phyloP scores from a whole-genome alignment of 345 rosid species.

The Murraya paniculata region DNA sequence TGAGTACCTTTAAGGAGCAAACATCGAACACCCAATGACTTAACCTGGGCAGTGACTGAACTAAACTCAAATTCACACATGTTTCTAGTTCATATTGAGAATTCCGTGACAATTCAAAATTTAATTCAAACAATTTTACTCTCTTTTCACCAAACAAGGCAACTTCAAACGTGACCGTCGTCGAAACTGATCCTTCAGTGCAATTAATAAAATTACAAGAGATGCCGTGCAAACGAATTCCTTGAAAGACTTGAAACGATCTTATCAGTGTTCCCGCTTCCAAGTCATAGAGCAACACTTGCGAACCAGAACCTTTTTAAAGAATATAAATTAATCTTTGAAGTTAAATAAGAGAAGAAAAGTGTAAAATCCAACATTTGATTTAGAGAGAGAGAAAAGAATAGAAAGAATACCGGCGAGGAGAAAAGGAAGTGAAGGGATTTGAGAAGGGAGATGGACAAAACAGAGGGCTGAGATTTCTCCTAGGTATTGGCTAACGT shows the following conservation, averaged over 20 bases:
- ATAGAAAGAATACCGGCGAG: conserved; percentile 47
- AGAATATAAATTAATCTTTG: not conserved
- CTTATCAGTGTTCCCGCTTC: conserved; percentile 42
- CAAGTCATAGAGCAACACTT: conserved; percentile 58
- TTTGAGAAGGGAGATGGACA: conserved; percentile 51
- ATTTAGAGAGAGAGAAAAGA: not conserved
- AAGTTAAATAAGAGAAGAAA: not conserved
- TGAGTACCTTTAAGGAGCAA: conserved; percentile 63
- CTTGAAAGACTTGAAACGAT: conserved; percentile 76
- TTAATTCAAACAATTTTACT: conserved; percentile 57
- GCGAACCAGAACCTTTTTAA: conserved; percentile 76
- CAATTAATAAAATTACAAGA: conserved; percentile 26
- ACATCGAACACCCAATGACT: conserved; percentile 78
- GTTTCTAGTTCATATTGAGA: conserved; percentile 19
- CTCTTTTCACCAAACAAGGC: conserved; percentile 72
- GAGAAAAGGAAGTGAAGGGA: conserved; percentile 54
- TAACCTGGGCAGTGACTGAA: conserved; percentile 66
- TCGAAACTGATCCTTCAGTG: conserved; percentile 19
- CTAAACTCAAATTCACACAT: conserved; percentile 35
- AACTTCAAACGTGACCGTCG: conserved; percentile 31
- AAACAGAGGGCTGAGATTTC: conserved; percentile 82
- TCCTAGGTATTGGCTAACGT: conserved; percentile 66
- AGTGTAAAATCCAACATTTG: not conserved
- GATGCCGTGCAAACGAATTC: conserved; percentile 87
- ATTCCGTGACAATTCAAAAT: conserved; percentile 23